Base-by-base conservation (phyloP, 345 rosid species). In the Brassica rapa region DNA sequence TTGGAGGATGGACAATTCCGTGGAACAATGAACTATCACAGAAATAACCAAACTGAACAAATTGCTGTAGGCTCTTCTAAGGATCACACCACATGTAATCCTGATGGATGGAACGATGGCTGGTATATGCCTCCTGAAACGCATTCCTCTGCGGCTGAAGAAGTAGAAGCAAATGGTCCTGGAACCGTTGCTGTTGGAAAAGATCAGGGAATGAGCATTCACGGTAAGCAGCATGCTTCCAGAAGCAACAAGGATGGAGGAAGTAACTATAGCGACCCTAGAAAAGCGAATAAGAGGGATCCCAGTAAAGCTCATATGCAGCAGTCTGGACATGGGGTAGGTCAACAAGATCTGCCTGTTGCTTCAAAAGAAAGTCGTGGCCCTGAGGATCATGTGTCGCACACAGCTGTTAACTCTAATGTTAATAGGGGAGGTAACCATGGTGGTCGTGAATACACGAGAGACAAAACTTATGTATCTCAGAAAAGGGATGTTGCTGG, bases 361-460 rank as follows among this genome's bases (percentile, higher is more conserved):
- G 71, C 82, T 56, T 84, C 89, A 35, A 92, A 87, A 82, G 98
- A 90, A 81, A 85, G 78, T 69, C 89, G 83, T 81, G 82, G 71
- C 74, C 69, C 37, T 67, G 92, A 87, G 53, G 94, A 91, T 68
- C 81, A 84, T 24, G 93, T 84, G 76, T 73, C 89, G 9, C 91
- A 85, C 46, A 27, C 86, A 82, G 75, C 62, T 33, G 77, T 76
- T 65, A 49, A 78, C 62, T 57, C 80, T 71, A 80, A 66, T 78
- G 49, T 59, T 78, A 81, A 82, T 65, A 83, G 77, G 33, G 85
- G 82, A 64, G 88, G 74, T 80, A 85, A 85, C 81, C 59, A 83
- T 49, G 84, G 72, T 68, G 72, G 76, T 66, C 84, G 82, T 71
- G 88, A 66, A 62, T 79, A 76, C 82, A 80, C 67, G 8, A 79